Evolutionary conservation across 345 rosid genomes (phyloP).

Genomic region (Populus pruinosa): DNA sequence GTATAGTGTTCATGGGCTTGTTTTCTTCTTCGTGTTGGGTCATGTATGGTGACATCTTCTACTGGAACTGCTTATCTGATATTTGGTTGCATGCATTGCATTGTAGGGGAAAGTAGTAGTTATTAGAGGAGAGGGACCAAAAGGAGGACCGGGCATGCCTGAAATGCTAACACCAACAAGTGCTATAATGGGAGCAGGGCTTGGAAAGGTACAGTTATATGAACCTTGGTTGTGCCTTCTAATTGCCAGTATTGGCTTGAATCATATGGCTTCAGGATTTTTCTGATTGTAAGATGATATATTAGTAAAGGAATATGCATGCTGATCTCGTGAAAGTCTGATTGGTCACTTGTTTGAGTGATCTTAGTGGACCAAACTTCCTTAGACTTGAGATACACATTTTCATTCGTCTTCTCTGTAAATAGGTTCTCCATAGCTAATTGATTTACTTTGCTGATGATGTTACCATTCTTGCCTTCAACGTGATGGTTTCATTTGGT

Average conservation of each 20-base stretch:
- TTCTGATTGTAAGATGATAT: neutral
- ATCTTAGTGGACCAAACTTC: neutral
- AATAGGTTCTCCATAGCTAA: neutral
- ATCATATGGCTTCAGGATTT: neutral
- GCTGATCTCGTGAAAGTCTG: neutral
- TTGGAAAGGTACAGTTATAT: conserved; percentile 69
- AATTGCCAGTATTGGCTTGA: neutral
- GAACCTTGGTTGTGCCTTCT: conserved; percentile 4
- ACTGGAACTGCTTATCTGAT: neutral
- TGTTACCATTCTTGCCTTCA: neutral
- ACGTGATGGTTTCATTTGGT: conserved; percentile 5
- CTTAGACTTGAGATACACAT: neutral
- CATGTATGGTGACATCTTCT: neutral
- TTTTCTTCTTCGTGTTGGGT: neutral
- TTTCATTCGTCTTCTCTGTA: neutral
- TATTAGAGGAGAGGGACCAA: conserved; percentile 96
- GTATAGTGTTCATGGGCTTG: neutral
- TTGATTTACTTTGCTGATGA: neutral
- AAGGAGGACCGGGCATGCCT: conserved; percentile 99
- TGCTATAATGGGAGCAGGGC: conserved; percentile 99
- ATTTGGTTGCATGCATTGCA: conserved; percentile 18
- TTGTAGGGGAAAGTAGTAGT: conserved; percentile 86
- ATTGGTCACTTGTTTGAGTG: neutral
- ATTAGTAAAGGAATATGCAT: neutral
- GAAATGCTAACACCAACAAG: conserved; percentile 99